Conservation (phyloP, 2,329 filamentous ascomycete genomes). For the Bertia moriformis region DNA sequence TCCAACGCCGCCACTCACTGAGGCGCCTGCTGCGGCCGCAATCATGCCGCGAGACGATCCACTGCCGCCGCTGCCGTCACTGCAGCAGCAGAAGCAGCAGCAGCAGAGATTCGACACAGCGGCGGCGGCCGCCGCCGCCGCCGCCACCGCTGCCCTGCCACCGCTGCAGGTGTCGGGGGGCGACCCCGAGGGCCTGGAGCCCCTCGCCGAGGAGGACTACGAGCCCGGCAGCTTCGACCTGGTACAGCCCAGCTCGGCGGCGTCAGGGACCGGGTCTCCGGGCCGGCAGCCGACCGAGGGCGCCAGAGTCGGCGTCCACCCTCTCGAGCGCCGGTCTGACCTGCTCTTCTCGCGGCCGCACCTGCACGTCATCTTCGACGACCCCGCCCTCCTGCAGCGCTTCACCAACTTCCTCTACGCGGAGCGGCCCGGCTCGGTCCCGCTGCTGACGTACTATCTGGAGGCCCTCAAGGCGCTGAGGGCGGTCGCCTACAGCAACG, state of each 20-base stretch:
- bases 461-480: constrained; percentile 57
- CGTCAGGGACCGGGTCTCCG: neutral
- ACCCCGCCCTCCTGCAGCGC: constrained; percentile 43
- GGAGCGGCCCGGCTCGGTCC: constrained; percentile 44
- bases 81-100: neutral
- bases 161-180: neutral
- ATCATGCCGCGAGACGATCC: no score
- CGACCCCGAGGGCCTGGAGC: constrained; percentile 12
- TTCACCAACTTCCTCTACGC: constrained; percentile 55
- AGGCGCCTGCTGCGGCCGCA: no score
- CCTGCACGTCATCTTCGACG: constrained; percentile 47
- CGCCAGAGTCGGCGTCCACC: constrained; percentile 22
- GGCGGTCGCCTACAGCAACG: constrained; percentile 59
- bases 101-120: neutral
- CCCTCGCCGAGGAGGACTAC: constrained; percentile 23
- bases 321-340: constrained; percentile 49
- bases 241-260: constrained; percentile 14
- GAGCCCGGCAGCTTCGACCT: constrained; percentile 38
- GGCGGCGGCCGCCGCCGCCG: no score
- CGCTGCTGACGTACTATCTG: constrained; percentile 57
- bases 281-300: no score
- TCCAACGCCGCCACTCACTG: no score
- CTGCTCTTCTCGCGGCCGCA: constrained; percentile 53
- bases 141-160: neutral
- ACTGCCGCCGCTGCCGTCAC: no score